These are phyloP conservation scores for Venturiaceae sp. DNA, from an alignment of 2,329 filamentous ascomycete species.

Conservation along the genomic window DNA sequence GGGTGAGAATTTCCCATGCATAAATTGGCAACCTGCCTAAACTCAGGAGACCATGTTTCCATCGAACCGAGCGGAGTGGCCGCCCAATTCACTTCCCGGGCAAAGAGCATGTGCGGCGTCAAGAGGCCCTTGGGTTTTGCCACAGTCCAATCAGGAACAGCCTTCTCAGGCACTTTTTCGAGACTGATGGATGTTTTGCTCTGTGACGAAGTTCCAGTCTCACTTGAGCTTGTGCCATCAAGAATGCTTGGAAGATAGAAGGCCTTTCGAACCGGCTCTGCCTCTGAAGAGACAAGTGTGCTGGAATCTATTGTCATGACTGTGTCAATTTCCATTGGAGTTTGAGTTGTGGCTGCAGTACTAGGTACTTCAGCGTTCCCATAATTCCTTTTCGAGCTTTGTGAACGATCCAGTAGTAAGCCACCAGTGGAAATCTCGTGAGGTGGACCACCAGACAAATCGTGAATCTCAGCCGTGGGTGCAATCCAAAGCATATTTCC, in stretches of 20 bases:
- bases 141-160: slow-evolving; percentile 20
- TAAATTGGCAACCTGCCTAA: slow-evolving; percentile 34
- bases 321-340: background rate
- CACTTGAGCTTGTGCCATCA: slow-evolving; percentile 12
- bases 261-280: slow-evolving; percentile 5
- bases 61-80: slow-evolving; percentile 33
- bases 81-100: slow-evolving; percentile 33
- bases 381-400: background rate
- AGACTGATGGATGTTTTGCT: slow-evolving; percentile 16
- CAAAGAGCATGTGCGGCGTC: slow-evolving; percentile 12
- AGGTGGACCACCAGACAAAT: slow-evolving; percentile 7
- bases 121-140: slow-evolving; percentile 13
- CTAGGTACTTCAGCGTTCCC: background rate
- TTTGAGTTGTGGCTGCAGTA: too few relatives aligned
- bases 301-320: background rate
- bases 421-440: slow-evolving; percentile 1
- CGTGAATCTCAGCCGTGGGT: slow-evolving; percentile 7
- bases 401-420: background rate
- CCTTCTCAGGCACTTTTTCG: slow-evolving; percentile 13
- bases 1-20: slow-evolving; percentile 24
- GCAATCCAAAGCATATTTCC: slow-evolving; percentile 12
- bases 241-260: slow-evolving; percentile 11
- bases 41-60: slow-evolving; percentile 29
- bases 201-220: slow-evolving; percentile 10
- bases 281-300: slow-evolving; percentile 1